Conservation (phyloP, 2,329 filamentous ascomycete species). For the Davidsoniella australis region DNA sequence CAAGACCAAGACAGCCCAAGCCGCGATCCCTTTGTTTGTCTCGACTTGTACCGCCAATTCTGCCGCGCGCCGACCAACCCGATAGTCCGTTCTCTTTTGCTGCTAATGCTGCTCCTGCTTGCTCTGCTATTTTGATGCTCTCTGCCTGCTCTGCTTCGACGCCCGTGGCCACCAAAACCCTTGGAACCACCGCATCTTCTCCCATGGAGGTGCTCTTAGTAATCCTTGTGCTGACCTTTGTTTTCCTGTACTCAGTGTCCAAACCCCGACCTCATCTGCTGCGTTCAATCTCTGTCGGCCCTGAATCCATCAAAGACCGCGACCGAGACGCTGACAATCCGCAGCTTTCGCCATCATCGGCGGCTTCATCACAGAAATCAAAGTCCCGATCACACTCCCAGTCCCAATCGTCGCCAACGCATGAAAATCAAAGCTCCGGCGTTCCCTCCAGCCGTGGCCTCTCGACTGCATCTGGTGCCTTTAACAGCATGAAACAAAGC, state of each 20-base stretch:
- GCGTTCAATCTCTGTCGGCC: conserved; percentile 6
- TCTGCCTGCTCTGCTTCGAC: neutral
- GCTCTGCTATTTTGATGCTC: neutral
- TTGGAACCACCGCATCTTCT: neutral
- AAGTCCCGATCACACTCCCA: neutral
- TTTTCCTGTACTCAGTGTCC: conserved; percentile 8
- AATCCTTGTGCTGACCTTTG: conserved; percentile 11
- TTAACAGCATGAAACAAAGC: conserved; percentile 25
- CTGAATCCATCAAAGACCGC: conserved; percentile 2
- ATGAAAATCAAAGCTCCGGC: conserved; percentile 14
- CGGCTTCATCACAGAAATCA: neutral
- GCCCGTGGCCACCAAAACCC: neutral
- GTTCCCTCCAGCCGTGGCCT: conserved; percentile 18
- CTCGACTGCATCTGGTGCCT: conserved; percentile 21
- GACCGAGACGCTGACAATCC: neutral
- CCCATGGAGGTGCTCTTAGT: conserved; percentile 8
- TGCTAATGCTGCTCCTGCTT: neutral
- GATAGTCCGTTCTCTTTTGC: neutral
- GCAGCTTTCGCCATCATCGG: neutral
- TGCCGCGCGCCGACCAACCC: neutral
- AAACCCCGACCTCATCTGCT: conserved; percentile 10
- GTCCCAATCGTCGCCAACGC: neutral
- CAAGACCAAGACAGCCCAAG: too few species aligned
- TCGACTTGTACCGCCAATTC: neutral
- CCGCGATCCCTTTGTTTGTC: neutral